Base-by-base conservation (phyloP, 208 protist genomes). In the Leptomonas pyrrhocoris region DNA sequence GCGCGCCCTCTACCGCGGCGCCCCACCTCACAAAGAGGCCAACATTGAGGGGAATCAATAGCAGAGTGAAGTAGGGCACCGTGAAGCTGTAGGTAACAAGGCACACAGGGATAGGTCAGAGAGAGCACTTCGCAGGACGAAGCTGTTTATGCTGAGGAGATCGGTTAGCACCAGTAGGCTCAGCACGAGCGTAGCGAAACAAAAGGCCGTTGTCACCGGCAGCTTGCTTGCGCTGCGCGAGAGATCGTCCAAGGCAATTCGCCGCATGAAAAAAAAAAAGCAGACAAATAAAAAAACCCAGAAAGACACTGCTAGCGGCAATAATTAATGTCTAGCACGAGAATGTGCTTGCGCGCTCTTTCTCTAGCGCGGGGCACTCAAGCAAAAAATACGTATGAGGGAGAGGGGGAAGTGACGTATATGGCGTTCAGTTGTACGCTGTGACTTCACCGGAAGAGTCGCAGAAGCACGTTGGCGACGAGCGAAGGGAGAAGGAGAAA, bases 1-100 rank as follows among this genome's bases (percentile, higher is more conserved):
- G 1, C 1, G 57, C 31, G 4, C 43, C 23, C 68, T 90, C 85
- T 28, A 74, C 84, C 21, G 69, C 48, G 6, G 34, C 42, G 19
- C 80, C 80, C 45, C 71, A 43, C 11, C n/a, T 45, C 19, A 79
- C 61, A 31, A 83, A 43, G 15, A 72, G 62, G 1, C 18, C 59
- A n/a, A 71, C 45, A 36, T 71, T 61, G 19, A 70, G 34, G 21
- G 31, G 61, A 36, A 73, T 30, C 50, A 16, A 67, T 40, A 50
- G 70, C 31, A 65, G 57, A 8, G 45, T 61, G 53, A 11, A 48
- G 15, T 27, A 62, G 27, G 56, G 75, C 58, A 50, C 28, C 4
- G 58, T 27, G 16, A 77, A 27, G 18, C 31, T 13, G 34, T 77
- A 77, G 16, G 72, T 77, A 18, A 72, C 38, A 40, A 77, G 55